Evolutionary conservation across 129 eudicot genomes (phyloP).

Genomic region (Centella asiatica): DNA sequence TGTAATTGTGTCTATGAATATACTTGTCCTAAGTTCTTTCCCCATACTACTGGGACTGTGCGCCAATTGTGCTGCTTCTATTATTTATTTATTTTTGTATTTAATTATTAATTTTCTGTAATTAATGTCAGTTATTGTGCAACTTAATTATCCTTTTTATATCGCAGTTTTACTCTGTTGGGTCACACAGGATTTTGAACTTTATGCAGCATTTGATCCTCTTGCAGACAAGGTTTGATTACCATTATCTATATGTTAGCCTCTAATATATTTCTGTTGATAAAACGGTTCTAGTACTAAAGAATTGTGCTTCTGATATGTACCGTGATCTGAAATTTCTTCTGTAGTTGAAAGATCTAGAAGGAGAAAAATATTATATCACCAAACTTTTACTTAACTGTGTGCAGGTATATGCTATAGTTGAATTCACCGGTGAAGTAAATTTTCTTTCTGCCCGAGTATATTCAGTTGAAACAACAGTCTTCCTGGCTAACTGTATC

Average conservation of each 20-base stretch:
- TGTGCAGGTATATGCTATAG: too few species aligned
- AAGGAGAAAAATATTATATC: too few species aligned
- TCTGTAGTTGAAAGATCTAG: too few species aligned
- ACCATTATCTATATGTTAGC: neutral
- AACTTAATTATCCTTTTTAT: neutral
- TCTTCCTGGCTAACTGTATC: too few species aligned
- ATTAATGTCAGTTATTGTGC: neutral
- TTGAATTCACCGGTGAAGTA: too few species aligned
- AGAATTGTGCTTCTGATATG: neutral
- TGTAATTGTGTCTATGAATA: neutral
- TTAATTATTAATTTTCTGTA: neutral
- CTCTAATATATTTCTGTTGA: neutral
- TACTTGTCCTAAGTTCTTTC: neutral
- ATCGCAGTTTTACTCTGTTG: slow-evolving; percentile 85
- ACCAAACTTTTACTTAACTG: too few species aligned
- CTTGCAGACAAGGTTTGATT: slow-evolving; percentile 79
- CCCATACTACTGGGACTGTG: neutral
- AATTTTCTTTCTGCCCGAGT: too few species aligned
- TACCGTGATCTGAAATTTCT: too few species aligned
- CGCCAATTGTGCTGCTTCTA: neutral
- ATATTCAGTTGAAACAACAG: too few species aligned
- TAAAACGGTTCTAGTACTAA: neutral
- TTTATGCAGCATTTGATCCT: slow-evolving; percentile 96
- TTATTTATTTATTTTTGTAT: neutral
- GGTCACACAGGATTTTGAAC: slow-evolving; percentile 95